Base-by-base conservation (phyloP, 1,139 yeast species). In the Geotrichum europaeum region DNA sequence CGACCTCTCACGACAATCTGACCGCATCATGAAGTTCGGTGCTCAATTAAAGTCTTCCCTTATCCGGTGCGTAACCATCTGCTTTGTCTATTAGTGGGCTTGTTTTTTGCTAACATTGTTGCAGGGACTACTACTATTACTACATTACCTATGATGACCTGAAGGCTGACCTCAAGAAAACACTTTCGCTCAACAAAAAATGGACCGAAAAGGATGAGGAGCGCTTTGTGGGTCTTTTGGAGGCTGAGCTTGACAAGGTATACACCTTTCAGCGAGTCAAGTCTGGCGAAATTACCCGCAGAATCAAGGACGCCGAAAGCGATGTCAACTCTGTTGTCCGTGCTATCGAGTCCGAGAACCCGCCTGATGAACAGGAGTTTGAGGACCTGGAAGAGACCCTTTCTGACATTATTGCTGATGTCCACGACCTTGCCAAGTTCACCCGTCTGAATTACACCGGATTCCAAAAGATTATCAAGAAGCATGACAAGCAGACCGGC, bases 331-430 rank as follows among this genome's bases (percentile, higher is more conserved):
- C 80, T 58, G 87, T 87, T 5, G 86, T 87, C n/a, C 78, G 79
- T 20, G 68, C 80, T 68, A 60, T 77, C 62, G 79, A 78, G 58
- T 71, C 80, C 2, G 70, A 69, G 51, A 55, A 66, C 53, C 69
- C 69, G 10, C 64, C 65, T 20, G 66, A 64, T 40, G 97, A 91
- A 70, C 89, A 88, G 72, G 96, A 89, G 71, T 94, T 91, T 70
- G 95, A 90, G 69, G 90, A 86, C 63, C 81, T 94, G 68, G 98
- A 94, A 75, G 95, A 89, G 67, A 97, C 91, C 71, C 79, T 94
- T 67, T 84, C 92, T 60, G 97, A 92, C 69, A 86, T 94, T 67
- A 92, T 94, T 74, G 97, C 98, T 36, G 98, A 92, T 76, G 97
- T 94, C 55, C 98, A 94, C 70, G 99, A 94, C 75, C 81, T 94